Evolutionary conservation across 768 basidiomycete species (phyloP).

Genomic region (Lyophyllum semitale): DNA sequence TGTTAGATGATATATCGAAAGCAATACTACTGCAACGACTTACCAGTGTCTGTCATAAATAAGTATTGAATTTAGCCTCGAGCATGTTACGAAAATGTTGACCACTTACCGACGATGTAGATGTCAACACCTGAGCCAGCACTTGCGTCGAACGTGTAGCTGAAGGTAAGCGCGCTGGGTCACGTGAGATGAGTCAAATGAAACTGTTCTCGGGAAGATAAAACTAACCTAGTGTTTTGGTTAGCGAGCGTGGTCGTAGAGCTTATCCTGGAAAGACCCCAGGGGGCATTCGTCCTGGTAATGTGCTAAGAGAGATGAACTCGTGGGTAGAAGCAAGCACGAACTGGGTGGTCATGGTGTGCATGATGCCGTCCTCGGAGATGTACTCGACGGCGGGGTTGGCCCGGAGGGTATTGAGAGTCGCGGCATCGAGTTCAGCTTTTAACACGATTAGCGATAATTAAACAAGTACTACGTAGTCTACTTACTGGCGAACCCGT

Average conservation of each 20-base stretch:
- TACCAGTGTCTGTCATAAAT: constrained; percentile 17
- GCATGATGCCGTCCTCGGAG: constrained; percentile 25
- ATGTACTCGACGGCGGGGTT: constrained; percentile 21
- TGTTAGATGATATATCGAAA: neutral
- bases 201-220: neutral
- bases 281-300: constrained; percentile 29
- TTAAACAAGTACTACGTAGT: neutral
- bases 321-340: neutral
- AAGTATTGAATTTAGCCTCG: neutral
- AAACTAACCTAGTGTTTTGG: constrained; percentile 9
- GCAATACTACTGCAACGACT: neutral
- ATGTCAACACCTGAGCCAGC: constrained; percentile 25
- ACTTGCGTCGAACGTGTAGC: constrained; percentile 13
- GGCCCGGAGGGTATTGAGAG: constrained; percentile 23
- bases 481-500: constrained; percentile 31
- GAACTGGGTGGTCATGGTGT: constrained; percentile 24
- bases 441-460: neutral
- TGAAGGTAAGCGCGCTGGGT: constrained; percentile 12
- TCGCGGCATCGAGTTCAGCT: constrained; percentile 19
- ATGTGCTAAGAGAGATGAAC: neutral
- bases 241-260: constrained; percentile 15
- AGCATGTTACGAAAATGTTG: neutral
- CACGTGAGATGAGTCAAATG: neutral
- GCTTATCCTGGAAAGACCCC: constrained; percentile 31
- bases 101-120: constrained; percentile 38